phyloP scores from a whole-genome alignment of 78 protist species.

The Dictyostelium purpureum region DNA sequence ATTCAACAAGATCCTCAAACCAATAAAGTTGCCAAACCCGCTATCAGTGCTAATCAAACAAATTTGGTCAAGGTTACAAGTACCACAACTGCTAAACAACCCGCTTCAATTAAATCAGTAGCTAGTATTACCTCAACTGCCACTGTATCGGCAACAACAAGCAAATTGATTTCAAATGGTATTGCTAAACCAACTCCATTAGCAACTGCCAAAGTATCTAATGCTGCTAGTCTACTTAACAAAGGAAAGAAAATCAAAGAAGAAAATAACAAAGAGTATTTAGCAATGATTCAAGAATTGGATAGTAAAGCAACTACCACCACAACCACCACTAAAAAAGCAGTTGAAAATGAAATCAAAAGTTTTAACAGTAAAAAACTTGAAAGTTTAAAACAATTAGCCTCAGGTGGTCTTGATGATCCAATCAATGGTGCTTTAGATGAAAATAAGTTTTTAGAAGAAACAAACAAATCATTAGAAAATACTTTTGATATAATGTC shows the following conservation, averaged over 20 bases:
- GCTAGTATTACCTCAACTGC: neutral
- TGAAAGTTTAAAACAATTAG: constrained; percentile 5
- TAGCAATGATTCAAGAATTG: neutral
- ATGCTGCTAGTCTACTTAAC: no score
- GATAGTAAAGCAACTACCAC: neutral
- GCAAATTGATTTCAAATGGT: neutral
- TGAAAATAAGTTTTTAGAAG: neutral
- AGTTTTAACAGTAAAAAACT: neutral
- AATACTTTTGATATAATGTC: neutral
- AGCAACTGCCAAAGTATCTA: neutral
- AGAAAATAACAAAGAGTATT: constrained; percentile 12
- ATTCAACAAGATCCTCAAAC: neutral
- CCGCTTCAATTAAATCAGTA: neutral
- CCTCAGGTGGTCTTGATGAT: neutral
- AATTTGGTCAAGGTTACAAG: neutral
- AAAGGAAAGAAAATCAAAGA: neutral
- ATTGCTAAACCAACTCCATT: neutral
- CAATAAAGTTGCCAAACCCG: neutral
- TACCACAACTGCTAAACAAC: neutral
- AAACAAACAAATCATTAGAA: constrained; percentile 7
- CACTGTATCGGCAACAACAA: neutral
- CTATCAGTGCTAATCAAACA: neutral
- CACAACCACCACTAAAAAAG: neutral
- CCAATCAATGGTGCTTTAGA: neutral
- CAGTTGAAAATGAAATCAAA: neutral